These are phyloP conservation scores for Neurospora cerealis DNA, from an alignment of 495 filamentous ascomycete genomes.

Conservation along the genomic window DNA sequence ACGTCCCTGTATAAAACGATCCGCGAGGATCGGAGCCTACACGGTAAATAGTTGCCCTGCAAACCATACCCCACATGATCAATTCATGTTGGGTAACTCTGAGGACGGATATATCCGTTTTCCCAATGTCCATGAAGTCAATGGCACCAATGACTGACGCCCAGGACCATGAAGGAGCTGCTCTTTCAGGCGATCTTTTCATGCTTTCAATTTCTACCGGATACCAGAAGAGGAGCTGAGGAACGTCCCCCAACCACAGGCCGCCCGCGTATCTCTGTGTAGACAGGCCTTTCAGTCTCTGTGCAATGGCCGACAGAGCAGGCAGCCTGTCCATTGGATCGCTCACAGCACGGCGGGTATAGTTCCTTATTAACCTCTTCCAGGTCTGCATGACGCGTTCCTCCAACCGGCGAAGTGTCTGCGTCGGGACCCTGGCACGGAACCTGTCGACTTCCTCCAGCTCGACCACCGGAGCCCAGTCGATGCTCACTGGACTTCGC, in stretches of 20 bases:
- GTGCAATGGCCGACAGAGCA: background rate
- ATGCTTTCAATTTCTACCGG: background rate
- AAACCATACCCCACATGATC: background rate
- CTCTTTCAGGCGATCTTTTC: background rate
- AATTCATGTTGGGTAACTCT: background rate
- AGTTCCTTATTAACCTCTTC: background rate
- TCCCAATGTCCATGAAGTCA: background rate
- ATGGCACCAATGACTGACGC: background rate
- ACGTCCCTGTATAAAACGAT: background rate
- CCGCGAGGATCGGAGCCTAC: background rate
- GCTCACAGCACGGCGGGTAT: background rate
- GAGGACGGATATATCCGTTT: background rate
- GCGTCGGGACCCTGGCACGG: background rate
- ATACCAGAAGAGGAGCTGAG: background rate
- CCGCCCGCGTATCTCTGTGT: background rate
- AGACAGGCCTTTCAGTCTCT: background rate
- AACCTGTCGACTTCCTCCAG: background rate
- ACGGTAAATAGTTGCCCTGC: background rate
- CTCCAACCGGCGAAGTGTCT: background rate
- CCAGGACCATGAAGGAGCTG: background rate
- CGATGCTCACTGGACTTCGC: background rate
- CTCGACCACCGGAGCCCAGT: background rate
- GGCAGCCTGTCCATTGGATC: background rate
- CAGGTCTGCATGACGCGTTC: background rate
- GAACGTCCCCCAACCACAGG: background rate